Conservation (phyloP, 2,329 filamentous ascomycete species). For the Colletotrichum lupini region DNA sequence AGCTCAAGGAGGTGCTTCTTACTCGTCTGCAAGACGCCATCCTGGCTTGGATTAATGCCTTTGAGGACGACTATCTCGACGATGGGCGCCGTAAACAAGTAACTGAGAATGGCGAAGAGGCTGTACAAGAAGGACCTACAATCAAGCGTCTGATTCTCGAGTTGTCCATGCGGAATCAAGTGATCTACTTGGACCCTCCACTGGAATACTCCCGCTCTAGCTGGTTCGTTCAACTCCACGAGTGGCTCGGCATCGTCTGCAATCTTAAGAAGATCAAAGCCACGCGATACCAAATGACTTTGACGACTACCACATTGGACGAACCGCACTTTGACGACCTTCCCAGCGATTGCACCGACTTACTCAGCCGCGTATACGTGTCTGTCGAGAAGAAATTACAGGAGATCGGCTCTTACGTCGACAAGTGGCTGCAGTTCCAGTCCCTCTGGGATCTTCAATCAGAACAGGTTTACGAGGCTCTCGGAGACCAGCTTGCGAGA, state of each 20-base stretch:
- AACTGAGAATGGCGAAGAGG: conserved; percentile 54
- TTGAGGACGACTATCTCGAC: conserved; percentile 71
- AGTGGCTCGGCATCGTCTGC: conserved; percentile 93
- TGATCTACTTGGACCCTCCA: conserved; percentile 95
- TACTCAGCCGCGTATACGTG: conserved; percentile 82
- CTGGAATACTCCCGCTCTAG: conserved; percentile 90
- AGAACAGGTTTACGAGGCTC: conserved; percentile 91
- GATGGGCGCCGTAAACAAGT: conserved; percentile 64
- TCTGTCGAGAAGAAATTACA: conserved; percentile 85
- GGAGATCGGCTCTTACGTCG: conserved; percentile 86
- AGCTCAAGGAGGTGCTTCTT: conserved; percentile 84
- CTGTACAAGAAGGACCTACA: conserved; percentile 66
- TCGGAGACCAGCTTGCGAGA: conserved; percentile 89
- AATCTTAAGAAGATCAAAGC: conserved; percentile 95
- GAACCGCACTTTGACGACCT: conserved; percentile 85
- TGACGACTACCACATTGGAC: conserved; percentile 73
- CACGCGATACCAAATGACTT: conserved; percentile 90
- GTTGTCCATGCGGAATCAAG: conserved; percentile 97
- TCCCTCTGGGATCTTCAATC: conserved; percentile 98
- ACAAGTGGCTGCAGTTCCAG: conserved; percentile 99
- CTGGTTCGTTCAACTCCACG: conserved; percentile 92
- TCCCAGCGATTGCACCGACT: conserved; percentile 82
- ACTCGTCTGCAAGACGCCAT: conserved; percentile 88
- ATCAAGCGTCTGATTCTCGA: conserved; percentile 86
- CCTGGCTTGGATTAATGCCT: conserved; percentile 86